Percentiles rank a stretch among this genome's conserved stretches.
phyloP scores from a whole-genome alignment of 306 rosid species.

The Luffa aegyptiaca region DNA sequence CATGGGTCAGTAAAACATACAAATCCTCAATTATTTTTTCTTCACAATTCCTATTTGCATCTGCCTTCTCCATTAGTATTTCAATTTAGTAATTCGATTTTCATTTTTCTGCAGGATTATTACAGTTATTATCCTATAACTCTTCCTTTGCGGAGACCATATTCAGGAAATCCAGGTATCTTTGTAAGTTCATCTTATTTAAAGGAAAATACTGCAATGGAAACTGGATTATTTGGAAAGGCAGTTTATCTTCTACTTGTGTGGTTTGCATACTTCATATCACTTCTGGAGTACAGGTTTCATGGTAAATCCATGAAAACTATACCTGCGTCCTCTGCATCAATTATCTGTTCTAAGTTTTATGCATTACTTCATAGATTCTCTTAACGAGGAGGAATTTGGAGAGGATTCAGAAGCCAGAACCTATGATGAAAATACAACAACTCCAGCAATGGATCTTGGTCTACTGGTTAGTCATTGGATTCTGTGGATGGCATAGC shows the following conservation, averaged over 20 bases:
- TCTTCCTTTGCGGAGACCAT: conserved; percentile 70
- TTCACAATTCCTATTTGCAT: background rate
- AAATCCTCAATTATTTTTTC: background rate
- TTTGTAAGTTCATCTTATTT: conserved; percentile 1
- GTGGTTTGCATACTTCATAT: background rate
- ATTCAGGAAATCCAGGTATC: conserved; percentile 82
- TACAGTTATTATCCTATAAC: conserved; percentile 48
- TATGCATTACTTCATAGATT: conserved; percentile 28
- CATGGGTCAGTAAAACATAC: conserved; percentile 47
- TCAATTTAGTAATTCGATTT: conserved; percentile 10
- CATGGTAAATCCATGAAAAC: background rate
- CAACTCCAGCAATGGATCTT: conserved; percentile 43
- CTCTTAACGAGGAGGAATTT: conserved; percentile 65
- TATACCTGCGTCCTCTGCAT: background rate
- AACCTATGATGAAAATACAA: conserved; percentile 40
- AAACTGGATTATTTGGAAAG: background rate
- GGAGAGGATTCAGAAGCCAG: conserved; percentile 36
- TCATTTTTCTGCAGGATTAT: conserved; percentile 52
- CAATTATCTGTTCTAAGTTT: conserved; percentile 3
- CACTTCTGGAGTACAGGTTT: background rate
- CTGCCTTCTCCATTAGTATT: background rate
- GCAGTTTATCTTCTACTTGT: background rate
- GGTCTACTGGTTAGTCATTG: conserved; percentile 49
- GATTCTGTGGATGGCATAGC: background rate
- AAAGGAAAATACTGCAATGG: background rate